Evolutionary conservation across 371 early-diverging fungal species (phyloP).

Genomic region (Actinomortierella ambigua): DNA sequence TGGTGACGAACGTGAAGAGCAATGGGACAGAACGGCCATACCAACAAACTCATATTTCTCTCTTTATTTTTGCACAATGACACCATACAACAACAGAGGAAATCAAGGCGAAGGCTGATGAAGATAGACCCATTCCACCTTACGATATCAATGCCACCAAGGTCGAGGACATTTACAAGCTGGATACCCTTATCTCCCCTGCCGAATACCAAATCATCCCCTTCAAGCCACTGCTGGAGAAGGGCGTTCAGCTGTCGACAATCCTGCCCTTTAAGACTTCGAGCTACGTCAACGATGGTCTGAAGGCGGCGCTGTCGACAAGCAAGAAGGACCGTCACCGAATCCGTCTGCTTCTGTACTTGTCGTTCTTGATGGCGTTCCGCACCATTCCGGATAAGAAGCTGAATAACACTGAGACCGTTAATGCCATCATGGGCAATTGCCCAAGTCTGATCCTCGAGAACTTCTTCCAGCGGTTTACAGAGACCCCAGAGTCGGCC

Average conservation of each 20-base stretch:
- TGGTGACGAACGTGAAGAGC: no score
- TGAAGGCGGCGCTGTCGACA: slow-evolving; percentile 52
- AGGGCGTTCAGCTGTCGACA: slow-evolving; percentile 42
- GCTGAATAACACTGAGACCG: slow-evolving; percentile 58
- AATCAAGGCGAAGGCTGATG: slow-evolving; percentile 55
- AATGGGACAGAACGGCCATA: no score
- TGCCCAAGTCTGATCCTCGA: slow-evolving; percentile 67
- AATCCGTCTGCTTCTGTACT: slow-evolving; percentile 70
- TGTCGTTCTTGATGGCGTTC: slow-evolving; percentile 76
- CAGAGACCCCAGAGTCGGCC: slow-evolving; percentile 56
- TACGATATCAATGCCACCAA: slow-evolving; percentile 68
- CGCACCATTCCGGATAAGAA: slow-evolving; percentile 52
- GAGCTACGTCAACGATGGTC: slow-evolving; percentile 53
- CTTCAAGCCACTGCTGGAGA: slow-evolving; percentile 58
- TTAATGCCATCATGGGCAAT: slow-evolving; percentile 55
- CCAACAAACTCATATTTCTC: neutral
- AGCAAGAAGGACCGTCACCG: slow-evolving; percentile 67
- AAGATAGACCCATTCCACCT: slow-evolving; percentile 74
- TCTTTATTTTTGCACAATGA: neutral
- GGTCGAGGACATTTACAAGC: slow-evolving; percentile 76
- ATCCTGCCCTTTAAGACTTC: slow-evolving; percentile 55
- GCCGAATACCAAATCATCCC: slow-evolving; percentile 64
- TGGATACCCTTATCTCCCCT: slow-evolving; percentile 68
- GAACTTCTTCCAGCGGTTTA: slow-evolving; percentile 68
- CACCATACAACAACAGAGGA: slow-evolving; percentile 38